phyloP scores from a whole-genome alignment of 495 filamentous ascomycete genomes.

The Lophiotrema nucula region DNA sequence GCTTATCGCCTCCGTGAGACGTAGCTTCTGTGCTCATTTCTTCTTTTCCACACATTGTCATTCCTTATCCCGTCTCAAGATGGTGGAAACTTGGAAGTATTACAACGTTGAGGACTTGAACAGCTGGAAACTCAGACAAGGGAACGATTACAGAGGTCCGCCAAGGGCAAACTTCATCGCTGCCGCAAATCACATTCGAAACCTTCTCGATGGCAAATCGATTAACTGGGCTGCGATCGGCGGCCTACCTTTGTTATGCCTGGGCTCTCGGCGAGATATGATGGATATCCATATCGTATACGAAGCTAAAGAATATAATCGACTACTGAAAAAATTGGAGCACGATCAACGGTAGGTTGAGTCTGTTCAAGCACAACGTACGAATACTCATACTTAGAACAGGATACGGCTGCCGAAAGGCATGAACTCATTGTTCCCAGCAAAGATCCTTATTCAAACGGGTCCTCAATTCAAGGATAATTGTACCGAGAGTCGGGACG shows the following conservation, averaged over 20 bases:
- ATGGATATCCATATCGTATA: slow-evolving; percentile 26
- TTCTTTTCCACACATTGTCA: background rate
- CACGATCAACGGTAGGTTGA: slow-evolving; percentile 10
- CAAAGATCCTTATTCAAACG: slow-evolving; percentile 18
- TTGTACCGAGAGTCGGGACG: slow-evolving; percentile 21
- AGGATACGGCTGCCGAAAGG: slow-evolving; percentile 20
- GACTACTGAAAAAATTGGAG: slow-evolving; percentile 18
- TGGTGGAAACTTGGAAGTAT: slow-evolving; percentile 20
- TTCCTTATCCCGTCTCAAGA: background rate
- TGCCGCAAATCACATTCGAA: slow-evolving; percentile 21
- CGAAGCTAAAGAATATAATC: slow-evolving; percentile 15
- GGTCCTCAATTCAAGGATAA: slow-evolving; percentile 24
- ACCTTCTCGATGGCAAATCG: slow-evolving; percentile 19
- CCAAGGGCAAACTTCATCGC: slow-evolving; percentile 23
- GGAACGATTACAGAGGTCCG: slow-evolving; percentile 7
- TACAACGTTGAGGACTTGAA: slow-evolving; percentile 25
- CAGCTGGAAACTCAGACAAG: slow-evolving; percentile 15
- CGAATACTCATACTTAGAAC: too few species aligned
- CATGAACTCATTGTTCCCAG: slow-evolving; percentile 23
- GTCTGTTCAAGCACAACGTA: too few species aligned
- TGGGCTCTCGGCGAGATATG: slow-evolving; percentile 20
- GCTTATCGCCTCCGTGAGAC: too few species aligned
- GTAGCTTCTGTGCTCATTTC: background rate
- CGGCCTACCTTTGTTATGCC: slow-evolving; percentile 20
- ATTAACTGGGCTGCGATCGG: slow-evolving; percentile 29